Conservation (phyloP, 805 yeast species). For the Debaryomyces hansenii region DNA sequence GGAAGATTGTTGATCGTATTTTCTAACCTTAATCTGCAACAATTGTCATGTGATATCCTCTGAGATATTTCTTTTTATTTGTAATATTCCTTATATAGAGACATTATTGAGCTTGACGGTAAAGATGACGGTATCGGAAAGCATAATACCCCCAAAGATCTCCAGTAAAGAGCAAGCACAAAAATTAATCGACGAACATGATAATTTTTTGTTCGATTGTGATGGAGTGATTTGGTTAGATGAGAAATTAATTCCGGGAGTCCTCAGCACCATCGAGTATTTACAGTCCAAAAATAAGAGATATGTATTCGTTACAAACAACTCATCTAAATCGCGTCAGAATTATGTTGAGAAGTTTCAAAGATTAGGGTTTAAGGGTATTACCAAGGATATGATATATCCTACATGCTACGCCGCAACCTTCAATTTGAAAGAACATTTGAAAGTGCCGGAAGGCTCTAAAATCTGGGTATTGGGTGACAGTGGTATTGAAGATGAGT, state of each 20-base stretch:
- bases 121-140: too few relatives aligned
- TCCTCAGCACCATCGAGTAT: conserved; percentile 22
- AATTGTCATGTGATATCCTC: too few relatives aligned
- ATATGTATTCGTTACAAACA: conserved; percentile 38
- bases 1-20: too few relatives aligned
- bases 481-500: conserved; percentile 36
- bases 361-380: conserved; percentile 27
- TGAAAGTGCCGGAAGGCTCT: conserved; percentile 25
- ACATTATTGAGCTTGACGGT: too few relatives aligned
- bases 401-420: conserved; percentile 43
- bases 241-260: conserved; percentile 33
- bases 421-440: conserved; percentile 19
- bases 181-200: conserved; percentile 26
- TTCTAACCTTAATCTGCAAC: too few relatives aligned
- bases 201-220: conserved; percentile 42
- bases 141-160: conserved; percentile 3
- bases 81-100: too few relatives aligned
- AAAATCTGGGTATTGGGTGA: conserved; percentile 45
- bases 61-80: too few relatives aligned
- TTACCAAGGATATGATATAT: conserved; percentile 28
- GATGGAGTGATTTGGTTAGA: conserved; percentile 46
- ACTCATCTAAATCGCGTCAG: conserved; percentile 35
- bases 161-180: conserved; percentile 15
- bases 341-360: conserved; percentile 32
- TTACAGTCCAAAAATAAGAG: conserved; percentile 23